Base-by-base conservation (phyloP, 2,329 filamentous ascomycete genomes). In the Cladophialophora bantiana region DNA sequence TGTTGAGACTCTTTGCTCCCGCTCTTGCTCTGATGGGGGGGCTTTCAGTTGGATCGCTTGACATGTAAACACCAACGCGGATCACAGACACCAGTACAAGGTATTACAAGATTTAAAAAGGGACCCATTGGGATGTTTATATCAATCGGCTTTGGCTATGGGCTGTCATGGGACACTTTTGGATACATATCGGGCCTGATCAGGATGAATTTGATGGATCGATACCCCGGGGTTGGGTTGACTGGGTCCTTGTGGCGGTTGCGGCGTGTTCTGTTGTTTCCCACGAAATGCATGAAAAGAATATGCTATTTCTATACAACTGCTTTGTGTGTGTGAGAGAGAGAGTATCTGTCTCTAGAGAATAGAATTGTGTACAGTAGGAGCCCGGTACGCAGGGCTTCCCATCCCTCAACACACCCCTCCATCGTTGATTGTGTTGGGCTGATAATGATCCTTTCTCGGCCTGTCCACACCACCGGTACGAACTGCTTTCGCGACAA, bases 201-300 rank as follows among this genome's bases (percentile, higher is more conserved):
- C 7, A 26, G 45, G 45, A 50, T 50, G n/a, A 50, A 50, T 50
- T 18, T 26, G 45, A 26, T 50, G 18, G 45, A 50, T 50, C 45
- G 45, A 50, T 50, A 50, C 45, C 45, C n/a, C 2, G 9, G 45
- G 45, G 45, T 20, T 50, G 45, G 4, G 18, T 3, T 3, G 20
- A 9, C 45, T 26, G 20, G 18, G 7, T 50, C 45, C 26, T 50
- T 50, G 45, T 26, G 45, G 45, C 26, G 18, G 18, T 50, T 50
- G 10, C 18, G 20, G 26, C 9, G 20, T 20, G 18, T 4, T 10
- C 26, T 20, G 45, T 13, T 50, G 2, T 26, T 26, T 26, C 7
- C 45, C 7, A 50, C 18, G 45, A 50, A 26, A 6, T 26, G 26
- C 45, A 20, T 50, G 18, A 50, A 50, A 26, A 26, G 26, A 26